Conservation (phyloP, 1,139 yeast genomes). For the Blastobotrys capitulatus region DNA sequence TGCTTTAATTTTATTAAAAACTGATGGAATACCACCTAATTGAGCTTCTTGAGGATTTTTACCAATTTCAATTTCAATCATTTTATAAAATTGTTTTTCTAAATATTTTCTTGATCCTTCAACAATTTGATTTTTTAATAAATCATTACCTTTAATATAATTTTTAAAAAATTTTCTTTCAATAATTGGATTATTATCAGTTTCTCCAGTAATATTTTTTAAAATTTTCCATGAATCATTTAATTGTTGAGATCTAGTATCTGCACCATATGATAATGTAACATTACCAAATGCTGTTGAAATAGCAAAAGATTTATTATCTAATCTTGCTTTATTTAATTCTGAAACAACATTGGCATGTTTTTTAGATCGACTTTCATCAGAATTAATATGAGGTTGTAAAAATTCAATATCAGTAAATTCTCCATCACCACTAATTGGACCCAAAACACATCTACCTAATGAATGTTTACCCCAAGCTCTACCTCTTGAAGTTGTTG, state of each 20-base stretch:
- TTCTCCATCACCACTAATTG: slow-evolving; percentile 28
- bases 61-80: slow-evolving; percentile 66
- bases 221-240: slow-evolving; percentile 36
- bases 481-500: slow-evolving; percentile 10
- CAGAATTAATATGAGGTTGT: neutral
- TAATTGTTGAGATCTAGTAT: slow-evolving; percentile 34
- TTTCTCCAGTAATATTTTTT: slow-evolving; percentile 27
- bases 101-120: slow-evolving; percentile 55
- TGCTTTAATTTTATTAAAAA: slow-evolving; percentile 62
- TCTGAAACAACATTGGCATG: slow-evolving; percentile 69
- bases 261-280: slow-evolving; percentile 25
- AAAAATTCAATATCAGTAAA: slow-evolving; percentile 30
- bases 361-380: slow-evolving; percentile 36
- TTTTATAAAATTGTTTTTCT: slow-evolving; percentile 71
- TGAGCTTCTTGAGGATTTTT: slow-evolving; percentile 53
- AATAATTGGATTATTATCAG: slow-evolving; percentile 28
- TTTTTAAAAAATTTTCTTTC: slow-evolving; percentile 45
- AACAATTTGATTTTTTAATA: slow-evolving; percentile 47
- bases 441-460: slow-evolving; percentile 36
- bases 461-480: slow-evolving; percentile 32
- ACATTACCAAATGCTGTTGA: slow-evolving; percentile 51
- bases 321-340: slow-evolving; percentile 64
- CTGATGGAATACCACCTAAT: slow-evolving; percentile 60
- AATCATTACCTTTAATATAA: slow-evolving; percentile 30
- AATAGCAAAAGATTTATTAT: slow-evolving; percentile 45